Base-by-base conservation (phyloP, 352 stramenopile genomes). In the Pythium volutum region DNA sequence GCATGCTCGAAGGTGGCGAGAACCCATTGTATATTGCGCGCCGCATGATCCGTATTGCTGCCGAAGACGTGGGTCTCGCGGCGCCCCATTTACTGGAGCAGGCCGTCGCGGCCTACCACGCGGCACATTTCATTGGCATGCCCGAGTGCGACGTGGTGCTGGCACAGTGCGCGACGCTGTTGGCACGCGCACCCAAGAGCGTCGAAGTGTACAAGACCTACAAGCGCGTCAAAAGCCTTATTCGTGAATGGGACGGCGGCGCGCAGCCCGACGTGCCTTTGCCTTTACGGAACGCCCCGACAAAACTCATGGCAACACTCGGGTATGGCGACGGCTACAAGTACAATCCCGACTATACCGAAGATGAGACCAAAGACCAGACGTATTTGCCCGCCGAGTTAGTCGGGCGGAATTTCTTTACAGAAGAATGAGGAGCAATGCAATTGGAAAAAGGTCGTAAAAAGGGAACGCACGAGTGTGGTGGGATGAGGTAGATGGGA, bases 1-100 rank as follows among this genome's bases (percentile, higher is more conserved):
- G 86, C 9, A 96, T 96, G 88, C 71, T 96, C 3, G 79, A 95
- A 62, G 86, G 81, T 4, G 86, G 88, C 9, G 88, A 96, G 49
- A 91, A 95, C 20, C 86, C 88, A 11, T 52, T 95, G 25, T 96
- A 79, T 36, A 76, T 96, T 25, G 83, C 80, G 4, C 67, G 88
- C 0, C 79, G 88, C 11, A 78, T 95, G 49, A 90, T 96, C 58
- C 79, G 86, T 36, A 89, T 95, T 49, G 86, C 88, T 34, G 88
- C 75, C 51, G 88, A 96, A 73, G 88, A 96, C 68, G 67, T 96
- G 12, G 86, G 88, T 0, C 70, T 95, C 2, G 83, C 71, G 3
- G 85, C 87, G 20, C 74, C 84, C 9, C 75, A 93, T 31, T 52
- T 90, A 25, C 65, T 96, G 0, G 73, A 80, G 9, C 74, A 90